Base-by-base conservation (phyloP, 2,329 filamentous ascomycete genomes). In the Thielaviopsis populi region DNA sequence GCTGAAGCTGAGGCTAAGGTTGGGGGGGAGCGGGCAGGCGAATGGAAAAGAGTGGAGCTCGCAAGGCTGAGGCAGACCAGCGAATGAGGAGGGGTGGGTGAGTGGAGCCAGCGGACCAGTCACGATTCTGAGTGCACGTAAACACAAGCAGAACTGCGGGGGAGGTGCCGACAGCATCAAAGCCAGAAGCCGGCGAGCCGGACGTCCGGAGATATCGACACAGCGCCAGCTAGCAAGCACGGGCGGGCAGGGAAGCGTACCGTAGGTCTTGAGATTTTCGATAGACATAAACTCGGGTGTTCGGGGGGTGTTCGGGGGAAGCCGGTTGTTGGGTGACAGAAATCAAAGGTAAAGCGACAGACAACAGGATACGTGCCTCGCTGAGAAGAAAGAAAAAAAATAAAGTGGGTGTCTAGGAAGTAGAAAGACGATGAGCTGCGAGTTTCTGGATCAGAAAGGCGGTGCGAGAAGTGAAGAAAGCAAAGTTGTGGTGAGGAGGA, bases 251-350 rank as follows among this genome's bases (percentile, higher is more conserved):
- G 15, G 24, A 40, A 33, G 46, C 88, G 75, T 80, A 94, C 89
- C 89, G 86, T 90, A 90, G 83, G 87, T 86, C 85, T 94, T 94
- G 80, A 95, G 88, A 84, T 95, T 95, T 91, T 94, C 88, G 88
- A 94, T 94, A 85, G 89, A 94, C 89, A 94, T 94, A 91, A 90
- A 91, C 87, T 88, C 86, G 85, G 80, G 81, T 83, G 84, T 85
- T 82, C 73, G 74, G 72, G 77, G 80, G 80, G 78, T 77, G 71
- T 74, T 75, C 71, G 75, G 74, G 78, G 80, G 79, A 80, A 77
- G 80, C 74, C 75, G 77, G 75, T 79, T 77, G 53, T 74, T 76
- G 69, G 74, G 67, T 70, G 69, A 71, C 67, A 69, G 71, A 70
- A 69, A 64, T 64, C 69, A 71, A 70, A 68, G 72, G 73, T 70